phyloP scores from a whole-genome alignment of 805 yeast species.

The Teunomyces tritomae region DNA sequence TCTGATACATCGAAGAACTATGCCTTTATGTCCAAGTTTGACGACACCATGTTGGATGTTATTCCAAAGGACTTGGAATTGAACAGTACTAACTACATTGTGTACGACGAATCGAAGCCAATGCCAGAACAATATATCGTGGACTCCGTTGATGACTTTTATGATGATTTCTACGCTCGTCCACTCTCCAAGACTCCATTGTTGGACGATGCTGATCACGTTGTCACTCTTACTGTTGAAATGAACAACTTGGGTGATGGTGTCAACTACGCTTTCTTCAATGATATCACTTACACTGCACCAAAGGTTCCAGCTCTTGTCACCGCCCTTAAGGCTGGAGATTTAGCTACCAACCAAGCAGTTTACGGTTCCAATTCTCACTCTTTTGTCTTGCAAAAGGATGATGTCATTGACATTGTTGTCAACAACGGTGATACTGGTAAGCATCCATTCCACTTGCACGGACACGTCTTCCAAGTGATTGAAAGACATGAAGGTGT shows the following conservation, averaged over 20 bases:
- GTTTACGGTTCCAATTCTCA: constrained; percentile 82
- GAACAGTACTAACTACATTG: constrained; percentile 74
- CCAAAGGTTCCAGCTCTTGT: constrained; percentile 86
- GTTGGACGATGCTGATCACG: constrained; percentile 65
- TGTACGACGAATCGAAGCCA: constrained; percentile 49
- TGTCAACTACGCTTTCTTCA: constrained; percentile 94
- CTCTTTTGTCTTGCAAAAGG: constrained; percentile 64
- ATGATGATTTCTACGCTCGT: constrained; percentile 38
- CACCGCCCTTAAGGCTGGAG: constrained; percentile 74
- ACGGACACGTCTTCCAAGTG: constrained; percentile 89
- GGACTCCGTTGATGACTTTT: constrained; percentile 44
- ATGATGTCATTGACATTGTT: constrained; percentile 73
- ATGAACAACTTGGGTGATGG: constrained; percentile 89
- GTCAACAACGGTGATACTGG: constrained; percentile 88
- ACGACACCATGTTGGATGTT: constrained; percentile 77
- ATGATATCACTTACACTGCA: constrained; percentile 70
- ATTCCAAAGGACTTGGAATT: constrained; percentile 62
- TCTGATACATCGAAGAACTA: constrained; percentile 58
- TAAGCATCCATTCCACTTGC: constrained; percentile 96
- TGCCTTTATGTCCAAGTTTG: constrained; percentile 81
- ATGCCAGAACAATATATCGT: constrained; percentile 40
- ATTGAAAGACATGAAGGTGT: constrained; percentile 67
- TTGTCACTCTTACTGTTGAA: constrained; percentile 64
- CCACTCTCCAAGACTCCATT: constrained; percentile 38
- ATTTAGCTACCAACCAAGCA: constrained; percentile 47